A percentile compares a stretch with the other conserved stretches of the same genome.
Conservation (phyloP, 75 land plant genomes). For the Selaginella moellendorffii region DNA sequence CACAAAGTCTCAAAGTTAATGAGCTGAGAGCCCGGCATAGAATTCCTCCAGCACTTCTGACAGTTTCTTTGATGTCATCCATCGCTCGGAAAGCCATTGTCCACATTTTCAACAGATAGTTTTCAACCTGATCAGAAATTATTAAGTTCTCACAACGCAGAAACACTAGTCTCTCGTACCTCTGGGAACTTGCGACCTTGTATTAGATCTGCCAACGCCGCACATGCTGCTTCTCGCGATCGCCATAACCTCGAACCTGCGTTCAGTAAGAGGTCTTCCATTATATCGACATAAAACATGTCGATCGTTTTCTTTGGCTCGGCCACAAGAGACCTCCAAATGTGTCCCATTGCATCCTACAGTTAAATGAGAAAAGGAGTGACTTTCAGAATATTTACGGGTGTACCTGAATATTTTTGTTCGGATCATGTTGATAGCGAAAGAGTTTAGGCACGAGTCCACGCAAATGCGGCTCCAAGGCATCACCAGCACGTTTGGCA, state of each 20-base stretch:
- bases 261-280: conserved; percentile 72
- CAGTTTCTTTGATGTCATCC: conserved; percentile 99
- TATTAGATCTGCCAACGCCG: conserved; percentile 86
- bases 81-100: conserved; percentile 69
- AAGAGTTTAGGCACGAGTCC: conserved; percentile 76
- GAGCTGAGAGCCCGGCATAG: conserved; percentile 71
- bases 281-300: conserved; percentile 53
- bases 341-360: conserved; percentile 99
- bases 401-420: conserved; percentile 78
- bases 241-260: conserved; percentile 97
- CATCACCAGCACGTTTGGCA: conserved; percentile 94
- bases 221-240: conserved; percentile 86
- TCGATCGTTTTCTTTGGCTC: conserved; percentile 92
- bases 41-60: conserved; percentile 65
- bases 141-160: too few relatives aligned
- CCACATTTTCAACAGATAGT: conserved; percentile 72
- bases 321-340: conserved; percentile 85
- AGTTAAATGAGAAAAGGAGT: neutral
- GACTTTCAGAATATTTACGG: neutral
- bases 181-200: conserved; percentile 87
- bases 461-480: conserved; percentile 62
- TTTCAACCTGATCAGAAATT: conserved; percentile 36
- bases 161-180: too few relatives aligned
- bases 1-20: conserved; percentile 61
- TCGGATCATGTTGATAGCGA: conserved; percentile 98